Percentiles rank a stretch among this genome's conserved stretches.
phyloP scores from a whole-genome alignment of 164 flowering plant species.

The Nymphaea colorata region DNA sequence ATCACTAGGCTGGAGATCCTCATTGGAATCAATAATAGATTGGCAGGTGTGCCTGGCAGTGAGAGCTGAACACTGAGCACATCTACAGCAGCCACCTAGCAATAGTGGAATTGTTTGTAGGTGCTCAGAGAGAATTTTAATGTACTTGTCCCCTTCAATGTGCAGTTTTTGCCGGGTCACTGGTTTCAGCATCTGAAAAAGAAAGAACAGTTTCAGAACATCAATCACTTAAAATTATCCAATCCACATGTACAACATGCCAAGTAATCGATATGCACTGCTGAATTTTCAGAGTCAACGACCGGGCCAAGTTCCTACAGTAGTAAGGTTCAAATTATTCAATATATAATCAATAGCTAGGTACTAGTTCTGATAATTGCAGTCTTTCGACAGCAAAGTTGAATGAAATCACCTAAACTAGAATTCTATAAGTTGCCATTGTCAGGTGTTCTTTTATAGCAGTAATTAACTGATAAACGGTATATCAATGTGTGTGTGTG shows the following conservation, averaged over 20 bases:
- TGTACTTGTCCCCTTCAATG: conserved; percentile 34
- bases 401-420: no score
- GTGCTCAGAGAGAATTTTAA: conserved; percentile 29
- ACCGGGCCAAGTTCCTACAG: neutral
- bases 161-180: conserved; percentile 36
- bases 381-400: no score
- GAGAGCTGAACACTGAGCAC: conserved; percentile 26
- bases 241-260: neutral
- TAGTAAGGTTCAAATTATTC: neutral
- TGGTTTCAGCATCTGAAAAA: conserved; percentile 46
- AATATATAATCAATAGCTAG: neutral
- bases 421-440: no score
- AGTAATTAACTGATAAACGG: no score
- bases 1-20: conserved; percentile 3
- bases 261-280: no score
- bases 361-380: no score
- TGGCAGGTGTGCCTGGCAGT: neutral
- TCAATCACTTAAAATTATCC: neutral
- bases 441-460: no score
- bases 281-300: neutral
- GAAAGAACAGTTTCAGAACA: neutral
- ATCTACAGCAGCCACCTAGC: conserved; percentile 55
- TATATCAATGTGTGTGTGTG: no score
- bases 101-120: conserved; percentile 34
- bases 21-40: neutral